Base-by-base conservation (phyloP, 192 early-diverging fungal species). In the Rhizophagus prolifer region DNA sequence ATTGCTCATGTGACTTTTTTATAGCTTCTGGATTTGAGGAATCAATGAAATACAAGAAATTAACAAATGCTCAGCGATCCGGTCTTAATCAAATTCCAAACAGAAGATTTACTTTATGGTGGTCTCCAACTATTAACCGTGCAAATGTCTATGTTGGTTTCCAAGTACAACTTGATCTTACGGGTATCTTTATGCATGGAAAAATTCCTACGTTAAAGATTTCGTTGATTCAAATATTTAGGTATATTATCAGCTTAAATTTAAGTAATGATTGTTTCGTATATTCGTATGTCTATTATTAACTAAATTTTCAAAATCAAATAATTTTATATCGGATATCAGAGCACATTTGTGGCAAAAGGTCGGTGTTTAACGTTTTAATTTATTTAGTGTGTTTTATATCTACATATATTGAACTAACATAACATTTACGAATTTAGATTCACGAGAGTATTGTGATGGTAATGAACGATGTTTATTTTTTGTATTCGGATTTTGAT, bases 81-180 rank as follows among this genome's bases (percentile, higher is more conserved):
- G 97, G 97, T 90, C 88, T 99, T 74, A 99, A 97, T 81, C 97
- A 99, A 86, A 99, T 99, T 86, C 97, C 97, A 66, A 99, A 99
- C 87, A 95, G 97, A 88, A 94, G 97, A 60, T 99, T 99, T 82
- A 97, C 96, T 8, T 89, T 99, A 69, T 99, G 97, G 97, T 99
- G 97, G 97, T 95, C 93, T 47, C 96, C 96, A 5, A 99, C 97
- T 8, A 97, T 99, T 81, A 99, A 99, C 82, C 91, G 95, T 76
- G 93, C 95, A 41, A 97, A 99, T 82, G 97, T 99, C 23, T 99
- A 99, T 80, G 95, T 99, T 67, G 97, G 97, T 86, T 99, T 99
- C 95, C 96, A 98, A 84, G 96, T 98, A 76, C 97, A 99, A 85
- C 88, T 99, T 59, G 97, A 99, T 90, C 88, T 99, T 82, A 99